phyloP scores from a whole-genome alignment of 2,329 filamentous ascomycete genomes.

The Alternaria tenuissima region DNA sequence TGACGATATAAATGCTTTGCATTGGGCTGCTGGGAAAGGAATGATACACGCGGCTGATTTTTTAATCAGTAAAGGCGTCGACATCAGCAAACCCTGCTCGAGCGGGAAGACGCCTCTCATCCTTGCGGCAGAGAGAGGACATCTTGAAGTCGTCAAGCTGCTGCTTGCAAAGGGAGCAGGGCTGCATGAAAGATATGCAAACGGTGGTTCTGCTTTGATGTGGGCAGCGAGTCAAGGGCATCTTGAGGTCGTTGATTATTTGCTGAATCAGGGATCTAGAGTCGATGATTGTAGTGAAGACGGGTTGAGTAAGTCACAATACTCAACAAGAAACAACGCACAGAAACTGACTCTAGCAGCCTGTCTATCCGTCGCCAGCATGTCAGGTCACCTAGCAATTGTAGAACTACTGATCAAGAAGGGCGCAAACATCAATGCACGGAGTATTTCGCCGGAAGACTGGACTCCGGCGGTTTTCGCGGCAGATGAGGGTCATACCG shows the following conservation, averaged over 20 bases:
- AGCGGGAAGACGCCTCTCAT: conserved; percentile 30
- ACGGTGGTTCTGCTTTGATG: conserved; percentile 23
- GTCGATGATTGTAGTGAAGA: conserved; percentile 20
- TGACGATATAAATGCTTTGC: conserved; percentile 23
- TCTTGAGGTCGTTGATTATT: conserved; percentile 23
- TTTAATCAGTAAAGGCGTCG: conserved; percentile 23
- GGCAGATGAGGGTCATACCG: conserved; percentile 14
- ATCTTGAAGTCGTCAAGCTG: conserved; percentile 19
- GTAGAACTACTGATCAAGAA: conserved; percentile 27
- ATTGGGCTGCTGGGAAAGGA: conserved; percentile 29
- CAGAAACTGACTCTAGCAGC: conserved; percentile 15
- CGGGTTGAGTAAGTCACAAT: conserved; percentile 23
- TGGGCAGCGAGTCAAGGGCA: conserved; percentile 27
- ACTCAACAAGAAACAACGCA: not conserved
- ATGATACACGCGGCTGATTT: conserved; percentile 25
- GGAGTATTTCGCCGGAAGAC: conserved; percentile 12
- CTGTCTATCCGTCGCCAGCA: conserved; percentile 24
- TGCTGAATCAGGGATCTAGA: conserved; percentile 21
- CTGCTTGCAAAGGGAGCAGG: conserved; percentile 32
- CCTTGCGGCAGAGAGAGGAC: conserved; percentile 30
- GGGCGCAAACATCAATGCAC: conserved; percentile 26
- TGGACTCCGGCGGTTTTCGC: conserved; percentile 29
- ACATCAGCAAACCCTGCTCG: conserved; percentile 24
- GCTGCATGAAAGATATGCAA: conserved; percentile 15
- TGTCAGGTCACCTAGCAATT: conserved; percentile 20